Evolutionary conservation across 1,139 yeast genomes (phyloP), one percentile per base, ranked within the genome.

Genomic region (Trichomonascaceae sp.): DNA sequence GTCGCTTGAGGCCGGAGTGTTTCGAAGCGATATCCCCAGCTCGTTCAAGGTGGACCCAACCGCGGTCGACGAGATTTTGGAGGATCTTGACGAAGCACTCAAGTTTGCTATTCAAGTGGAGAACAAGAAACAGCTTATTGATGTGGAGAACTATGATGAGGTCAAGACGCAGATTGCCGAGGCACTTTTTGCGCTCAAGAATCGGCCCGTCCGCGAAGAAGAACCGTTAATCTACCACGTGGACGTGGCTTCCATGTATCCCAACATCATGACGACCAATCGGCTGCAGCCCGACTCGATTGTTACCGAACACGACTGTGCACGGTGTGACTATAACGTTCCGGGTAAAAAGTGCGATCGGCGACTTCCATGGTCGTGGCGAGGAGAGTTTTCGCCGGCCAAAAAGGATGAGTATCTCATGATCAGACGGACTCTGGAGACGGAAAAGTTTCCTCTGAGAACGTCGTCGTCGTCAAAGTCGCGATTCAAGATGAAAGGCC

Each of bases 171-270:
- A 70, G 26, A 77, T 92, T 36, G 66, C 66, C 31, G 45, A 52
- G 0, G 64, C 71, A 43, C 61, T 92, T 16, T 40, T 67, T 15
- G 78, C 68, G 4, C 57, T 92, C 37, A 74, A 73, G 41, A 56
- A 65, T 2, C 66, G 67, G 25, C 89, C 93, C 1, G 62, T 62
- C 26, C 64, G 97, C 45, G 56, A 59, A 8, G 98, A 89, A 49
- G 64, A 64, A 5, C 99, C 99, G 0, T 64, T 82, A 27, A 92
- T 92, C 44, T 92, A 92, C 50, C 99, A 92, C 54, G 95, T 92
- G 28, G 99, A 92, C 63, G 99, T 92, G 36, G 97, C 99, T 0
- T 89, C 98, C 0, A 92, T 92, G 99, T 92, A 92, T 51, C 99
- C 99, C 3, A 89, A 92, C 53, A 92, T 92, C 50, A 92, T 92